These are phyloP conservation scores for Apiospora arundinis DNA, from an alignment of 2,329 filamentous ascomycete genomes.

Conservation along the genomic window DNA sequence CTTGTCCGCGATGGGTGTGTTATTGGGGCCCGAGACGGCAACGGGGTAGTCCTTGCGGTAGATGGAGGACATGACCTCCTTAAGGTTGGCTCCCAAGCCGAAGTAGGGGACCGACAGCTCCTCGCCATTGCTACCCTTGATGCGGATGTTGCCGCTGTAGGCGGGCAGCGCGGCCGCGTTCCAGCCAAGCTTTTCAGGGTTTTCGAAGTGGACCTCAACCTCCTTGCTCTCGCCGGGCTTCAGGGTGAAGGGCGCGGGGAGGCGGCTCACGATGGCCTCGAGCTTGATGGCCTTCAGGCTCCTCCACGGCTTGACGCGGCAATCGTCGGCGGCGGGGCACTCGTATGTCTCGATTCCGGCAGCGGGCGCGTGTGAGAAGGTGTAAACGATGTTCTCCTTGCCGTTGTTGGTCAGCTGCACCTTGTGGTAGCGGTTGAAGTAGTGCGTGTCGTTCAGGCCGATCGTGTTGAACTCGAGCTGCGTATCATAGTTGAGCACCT, in stretches of 20 bases:
- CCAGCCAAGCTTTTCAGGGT: conserved; percentile 30
- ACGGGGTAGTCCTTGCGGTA: conserved; percentile 30
- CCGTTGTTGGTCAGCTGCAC: conserved; percentile 45
- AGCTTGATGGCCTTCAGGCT: conserved; percentile 32
- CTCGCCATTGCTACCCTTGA: conserved; percentile 40
- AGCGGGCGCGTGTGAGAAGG: conserved; percentile 35
- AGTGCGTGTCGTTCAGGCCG: conserved; percentile 50
- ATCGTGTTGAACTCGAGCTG: conserved; percentile 46
- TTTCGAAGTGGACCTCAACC: conserved; percentile 27
- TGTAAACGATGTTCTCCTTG: conserved; percentile 42
- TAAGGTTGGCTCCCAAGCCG: conserved; percentile 37
- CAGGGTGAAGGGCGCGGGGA: conserved; percentile 34
- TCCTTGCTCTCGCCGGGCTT: conserved; percentile 35
- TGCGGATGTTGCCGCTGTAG: conserved; percentile 43
- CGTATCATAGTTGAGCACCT: conserved; percentile 46
- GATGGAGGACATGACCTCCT: conserved; percentile 30
- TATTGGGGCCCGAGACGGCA: conserved; percentile 23
- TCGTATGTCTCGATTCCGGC: conserved; percentile 44
- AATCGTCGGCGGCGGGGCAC: conserved; percentile 26
- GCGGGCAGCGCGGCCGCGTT: conserved; percentile 39
- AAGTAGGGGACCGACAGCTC: conserved; percentile 42
- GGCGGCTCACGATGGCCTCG: conserved; percentile 26
- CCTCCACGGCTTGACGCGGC: conserved; percentile 30
- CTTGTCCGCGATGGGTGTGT: background rate
- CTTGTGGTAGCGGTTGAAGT: conserved; percentile 39